Conservation (phyloP, 805 yeast species). For the Candida methanosorbosa region DNA sequence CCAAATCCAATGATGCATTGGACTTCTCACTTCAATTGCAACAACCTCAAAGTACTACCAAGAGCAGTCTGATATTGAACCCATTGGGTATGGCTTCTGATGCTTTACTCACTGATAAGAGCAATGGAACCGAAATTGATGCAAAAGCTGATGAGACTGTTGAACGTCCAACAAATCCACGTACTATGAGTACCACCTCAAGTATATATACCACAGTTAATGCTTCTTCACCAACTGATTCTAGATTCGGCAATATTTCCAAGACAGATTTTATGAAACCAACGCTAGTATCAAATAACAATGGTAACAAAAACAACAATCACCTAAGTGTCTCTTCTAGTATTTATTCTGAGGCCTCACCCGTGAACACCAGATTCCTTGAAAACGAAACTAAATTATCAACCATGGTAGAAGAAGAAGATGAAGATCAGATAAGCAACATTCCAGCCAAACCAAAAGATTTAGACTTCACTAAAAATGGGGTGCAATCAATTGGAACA, state of each 20-base stretch:
- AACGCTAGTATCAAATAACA: neutral
- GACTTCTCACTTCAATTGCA: neutral
- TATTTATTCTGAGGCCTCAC: constrained; percentile 2
- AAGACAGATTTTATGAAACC: too few relatives aligned
- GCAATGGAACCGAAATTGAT: too few relatives aligned
- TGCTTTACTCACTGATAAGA: neutral
- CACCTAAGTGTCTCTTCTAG: constrained; percentile 4
- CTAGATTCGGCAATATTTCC: neutral
- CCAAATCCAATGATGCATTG: neutral
- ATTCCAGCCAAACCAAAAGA: neutral
- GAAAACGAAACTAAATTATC: neutral
- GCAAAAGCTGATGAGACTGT: too few relatives aligned
- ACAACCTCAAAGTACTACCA: neutral
- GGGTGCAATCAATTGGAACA: too few relatives aligned
- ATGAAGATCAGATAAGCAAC: neutral
- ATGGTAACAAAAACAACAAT: neutral
- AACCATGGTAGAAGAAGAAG: neutral
- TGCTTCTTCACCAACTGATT: neutral
- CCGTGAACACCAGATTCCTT: neutral
- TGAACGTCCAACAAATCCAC: too few relatives aligned
- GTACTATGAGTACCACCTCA: constrained; percentile 10
- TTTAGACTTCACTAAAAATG: too few relatives aligned
- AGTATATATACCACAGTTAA: constrained; percentile 9
- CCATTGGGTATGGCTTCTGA: constrained; percentile 1
- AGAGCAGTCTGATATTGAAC: neutral